phyloP scores from a whole-genome alignment of 108 stramenopile genomes.

The Conticribra guillardii region DNA sequence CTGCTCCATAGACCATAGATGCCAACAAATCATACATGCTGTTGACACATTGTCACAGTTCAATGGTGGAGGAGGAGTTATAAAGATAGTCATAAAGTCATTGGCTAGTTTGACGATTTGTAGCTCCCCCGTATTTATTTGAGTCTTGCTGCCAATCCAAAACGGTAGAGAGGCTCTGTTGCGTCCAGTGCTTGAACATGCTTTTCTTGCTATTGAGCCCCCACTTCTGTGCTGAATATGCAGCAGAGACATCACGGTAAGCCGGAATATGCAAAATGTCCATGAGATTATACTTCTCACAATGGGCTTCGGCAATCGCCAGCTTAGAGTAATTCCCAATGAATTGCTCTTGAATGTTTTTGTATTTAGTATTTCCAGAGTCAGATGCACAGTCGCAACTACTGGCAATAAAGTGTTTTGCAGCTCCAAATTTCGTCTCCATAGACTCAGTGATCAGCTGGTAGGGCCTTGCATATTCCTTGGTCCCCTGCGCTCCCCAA shows the following conservation, averaged over 20 bases:
- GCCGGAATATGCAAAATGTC: neutral
- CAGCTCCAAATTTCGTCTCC: neutral
- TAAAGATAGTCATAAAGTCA: neutral
- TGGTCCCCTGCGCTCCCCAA: neutral
- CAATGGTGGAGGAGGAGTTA: neutral
- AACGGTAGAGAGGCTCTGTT: neutral
- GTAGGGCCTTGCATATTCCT: neutral
- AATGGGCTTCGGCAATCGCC: neutral
- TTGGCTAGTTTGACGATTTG: neutral
- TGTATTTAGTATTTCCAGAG: neutral
- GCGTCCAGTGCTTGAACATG: neutral
- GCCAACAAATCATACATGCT: neutral
- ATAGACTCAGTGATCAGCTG: neutral
- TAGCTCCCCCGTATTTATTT: neutral
- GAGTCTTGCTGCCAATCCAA: neutral
- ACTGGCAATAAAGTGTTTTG: neutral
- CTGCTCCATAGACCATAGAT: neutral
- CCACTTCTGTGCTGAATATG: neutral
- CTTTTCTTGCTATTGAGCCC: neutral
- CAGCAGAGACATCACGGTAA: neutral
- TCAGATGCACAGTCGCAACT: neutral
- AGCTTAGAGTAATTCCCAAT: neutral
- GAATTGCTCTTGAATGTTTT: neutral
- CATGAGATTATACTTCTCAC: neutral
- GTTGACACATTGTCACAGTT: neutral